Evolutionary conservation across 352 stramenopile genomes (phyloP).

Genomic region (Globisporangium carolinianum): DNA sequence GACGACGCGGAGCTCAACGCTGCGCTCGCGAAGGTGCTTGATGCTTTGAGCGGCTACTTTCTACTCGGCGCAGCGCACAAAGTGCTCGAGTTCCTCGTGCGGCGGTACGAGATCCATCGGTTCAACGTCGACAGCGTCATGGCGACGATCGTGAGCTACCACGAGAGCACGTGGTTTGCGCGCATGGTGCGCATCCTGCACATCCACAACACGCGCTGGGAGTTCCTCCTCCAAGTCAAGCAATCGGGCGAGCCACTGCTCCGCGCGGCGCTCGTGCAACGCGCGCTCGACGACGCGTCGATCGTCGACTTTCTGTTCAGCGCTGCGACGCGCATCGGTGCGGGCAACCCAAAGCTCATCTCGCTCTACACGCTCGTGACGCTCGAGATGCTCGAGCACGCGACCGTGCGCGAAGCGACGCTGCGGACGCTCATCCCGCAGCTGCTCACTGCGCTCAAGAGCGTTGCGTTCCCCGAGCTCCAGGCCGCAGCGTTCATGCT

Average conservation of each 20-base stretch:
- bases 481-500: constrained; percentile 83
- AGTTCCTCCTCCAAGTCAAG: constrained; percentile 80
- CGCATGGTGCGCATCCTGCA: constrained; percentile 81
- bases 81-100: constrained; percentile 86
- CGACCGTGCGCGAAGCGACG: constrained; percentile 53
- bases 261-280: constrained; percentile 66
- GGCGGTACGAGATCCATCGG: constrained; percentile 82
- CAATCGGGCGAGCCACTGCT: constrained; percentile 52
- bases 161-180: constrained; percentile 82
- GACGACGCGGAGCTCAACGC: constrained; percentile 63
- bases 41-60: constrained; percentile 82
- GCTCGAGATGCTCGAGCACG: constrained; percentile 73
- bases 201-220: constrained; percentile 72
- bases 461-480: constrained; percentile 56
- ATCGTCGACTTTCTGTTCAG: constrained; percentile 74
- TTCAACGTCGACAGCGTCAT: constrained; percentile 85
- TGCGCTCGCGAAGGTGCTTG: constrained; percentile 61
- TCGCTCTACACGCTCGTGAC: constrained; percentile 81
- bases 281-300: constrained; percentile 62
- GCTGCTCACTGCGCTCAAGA: constrained; percentile 63
- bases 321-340: constrained; percentile 49
- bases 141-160: constrained; percentile 75
- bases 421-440: constrained; percentile 79
- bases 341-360: constrained; percentile 68
- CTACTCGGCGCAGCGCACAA: constrained; percentile 74